Evolutionary conservation across 768 basidiomycete genomes (phyloP), one percentile per base, ranked within the genome.

Genomic region (Chalciporus sphaerocephalus): DNA sequence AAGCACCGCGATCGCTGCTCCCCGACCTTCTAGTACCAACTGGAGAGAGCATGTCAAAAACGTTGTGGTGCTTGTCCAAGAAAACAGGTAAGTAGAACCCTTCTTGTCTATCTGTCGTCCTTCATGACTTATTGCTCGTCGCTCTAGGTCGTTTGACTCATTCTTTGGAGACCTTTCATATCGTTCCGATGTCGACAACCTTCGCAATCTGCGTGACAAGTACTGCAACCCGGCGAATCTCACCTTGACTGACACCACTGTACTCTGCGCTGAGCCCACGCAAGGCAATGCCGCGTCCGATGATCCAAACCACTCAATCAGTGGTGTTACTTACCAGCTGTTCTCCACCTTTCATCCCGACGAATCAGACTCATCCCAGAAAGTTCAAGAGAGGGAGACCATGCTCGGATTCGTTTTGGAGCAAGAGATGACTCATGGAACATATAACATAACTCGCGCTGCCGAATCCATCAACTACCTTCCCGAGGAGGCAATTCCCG

Each of bases 111-210:
- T 35, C 2, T 32, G 9, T n/a, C 3, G 6, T 23, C 2, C 12
- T 38, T 12, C n/a, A n/a, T 24, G 20, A 43, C 40, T 41, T 12
- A 41, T 7, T 3, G 1, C 34, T 7, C 2, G n/a, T 30, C 16
- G 22, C 7, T 5, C 30, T 28, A 59, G 58, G 2, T 61, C 59
- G 6, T 59, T 61, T 18, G 58, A 61, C 47, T 55, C 47, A 21
- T 51, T 58, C 45, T 61, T 59, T 41, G 59, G 59, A 10, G 56
- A 60, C 17, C 59, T 60, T 39, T 61, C 59, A 2, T 61, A 55
- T 34, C 53, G 59, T 8, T 25, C 15, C 17, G 59, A 60, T 17
- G 49, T 60, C 30, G 20, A 61, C 35, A 60, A 60, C 39, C 35
- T 61, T 9, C 59, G 59, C n/a, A n/a, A 59, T 30, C 16, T 53